Conservation (phyloP, 2,329 filamentous ascomycete genomes). For the Sporothrix globosa region DNA sequence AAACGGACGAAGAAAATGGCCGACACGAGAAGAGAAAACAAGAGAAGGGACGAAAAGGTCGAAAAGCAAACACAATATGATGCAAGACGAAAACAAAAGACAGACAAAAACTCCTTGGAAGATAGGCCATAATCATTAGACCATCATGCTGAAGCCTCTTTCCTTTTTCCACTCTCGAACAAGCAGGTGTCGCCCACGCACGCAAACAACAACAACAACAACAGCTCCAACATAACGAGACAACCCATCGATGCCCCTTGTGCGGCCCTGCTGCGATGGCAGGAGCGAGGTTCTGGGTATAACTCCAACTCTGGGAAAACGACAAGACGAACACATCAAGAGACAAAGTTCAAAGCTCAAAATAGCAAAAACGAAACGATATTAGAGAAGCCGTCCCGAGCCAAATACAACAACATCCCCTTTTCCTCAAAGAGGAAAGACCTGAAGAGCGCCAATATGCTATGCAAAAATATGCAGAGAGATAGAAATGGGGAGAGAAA, state of each 20-base stretch:
- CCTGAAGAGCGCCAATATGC: conserved; percentile 27
- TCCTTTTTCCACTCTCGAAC: not conserved
- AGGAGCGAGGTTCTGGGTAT: conserved; percentile 23
- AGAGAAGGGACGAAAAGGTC: not conserved
- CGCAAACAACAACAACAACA: not conserved
- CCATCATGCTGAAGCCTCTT: conserved; percentile 1
- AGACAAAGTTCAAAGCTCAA: not conserved
- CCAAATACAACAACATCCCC: not conserved
- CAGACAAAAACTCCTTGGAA: not conserved
- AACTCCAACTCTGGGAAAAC: not conserved
- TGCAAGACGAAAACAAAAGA: not conserved
- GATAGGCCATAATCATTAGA: conserved; percentile 15
- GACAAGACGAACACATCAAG: not conserved
- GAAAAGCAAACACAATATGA: not conserved
- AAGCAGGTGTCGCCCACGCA: conserved; percentile 7
- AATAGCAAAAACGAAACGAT: not conserved
- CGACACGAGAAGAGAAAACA: not conserved
- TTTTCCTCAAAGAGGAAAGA: conserved; percentile 9
- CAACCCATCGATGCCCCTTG: not conserved
- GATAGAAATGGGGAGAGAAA: not conserved
- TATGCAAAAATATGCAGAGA: conserved; percentile 25
- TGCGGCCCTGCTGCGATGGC: not conserved
- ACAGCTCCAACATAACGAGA: not conserved
- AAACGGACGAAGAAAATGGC: not conserved
- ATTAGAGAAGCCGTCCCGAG: not conserved